Base-by-base conservation (phyloP, 2,329 filamentous ascomycete species). In the Cladosporium sp. region DNA sequence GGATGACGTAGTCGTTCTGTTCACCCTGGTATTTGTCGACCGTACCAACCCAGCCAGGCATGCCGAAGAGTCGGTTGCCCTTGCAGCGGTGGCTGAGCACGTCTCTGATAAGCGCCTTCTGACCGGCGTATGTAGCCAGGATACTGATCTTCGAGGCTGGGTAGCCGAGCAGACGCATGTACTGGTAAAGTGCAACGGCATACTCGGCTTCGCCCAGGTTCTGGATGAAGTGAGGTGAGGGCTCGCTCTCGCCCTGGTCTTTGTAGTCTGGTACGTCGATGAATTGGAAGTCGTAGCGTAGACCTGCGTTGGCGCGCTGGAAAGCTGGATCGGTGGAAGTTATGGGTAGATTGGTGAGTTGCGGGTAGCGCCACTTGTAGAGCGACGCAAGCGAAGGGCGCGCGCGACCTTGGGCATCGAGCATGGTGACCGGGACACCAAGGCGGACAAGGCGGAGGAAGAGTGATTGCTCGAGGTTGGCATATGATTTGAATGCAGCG, bases 11-110 rank as follows among this genome's bases (percentile, higher is more conserved):
- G 64, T 98, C 93, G 69, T 98, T 98, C 71, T 98, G 93, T 75
- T 98, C 93, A 67, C 93, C 94, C 73, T 98, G 93, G 64, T 97
- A 98, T 68, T 95, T 96, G 73, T 98, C 93, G 55, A 98, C 92
- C 4, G 94, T 98, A 3, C 88, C 91, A 22, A 98, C 88, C 47
- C 86, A 85, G 68, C 85, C 86, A 15, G 93, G 93, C 68, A 95
- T 73, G 7, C 92, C 91, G 69, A 98, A 98, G 16, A 97, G 73
- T 2, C 83, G 73, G 60, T 90, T 94, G 60, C 81, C 85, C 32
- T 83, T 85, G 68, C 93, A 98, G 52, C 93, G 80, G 64, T 94
- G 88, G 12, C 73, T 74, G 45, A 98, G 72, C 3, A 98, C 89
- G 67, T 98, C 92, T 60, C 80, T 84, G 53, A 98, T 88, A 60